phyloP scores from a whole-genome alignment of 192 early-diverging fungal genomes.

The Coemansia sp. region DNA sequence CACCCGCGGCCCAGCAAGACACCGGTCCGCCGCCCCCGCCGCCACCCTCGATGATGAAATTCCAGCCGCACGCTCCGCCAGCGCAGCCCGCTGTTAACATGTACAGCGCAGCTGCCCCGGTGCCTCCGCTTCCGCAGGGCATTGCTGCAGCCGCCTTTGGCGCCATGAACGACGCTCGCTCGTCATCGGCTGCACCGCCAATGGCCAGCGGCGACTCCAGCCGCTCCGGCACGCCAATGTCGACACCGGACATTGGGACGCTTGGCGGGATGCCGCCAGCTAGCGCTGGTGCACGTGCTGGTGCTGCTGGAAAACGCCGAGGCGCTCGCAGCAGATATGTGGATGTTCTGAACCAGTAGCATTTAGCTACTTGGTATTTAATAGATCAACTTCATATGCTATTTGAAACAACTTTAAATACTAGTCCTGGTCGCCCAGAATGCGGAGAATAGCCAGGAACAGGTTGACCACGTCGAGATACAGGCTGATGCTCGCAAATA shows the following conservation, averaged over 20 bases:
- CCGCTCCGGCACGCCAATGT: constrained; percentile 31
- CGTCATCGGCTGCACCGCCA: constrained; percentile 6
- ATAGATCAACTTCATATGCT: neutral
- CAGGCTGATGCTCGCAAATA: constrained; percentile 60
- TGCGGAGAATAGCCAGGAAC: constrained; percentile 68
- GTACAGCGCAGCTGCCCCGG: neutral
- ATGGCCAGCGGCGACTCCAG: constrained; percentile 20
- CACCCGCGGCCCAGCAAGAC: constrained; percentile 25
- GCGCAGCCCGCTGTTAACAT: constrained; percentile 11
- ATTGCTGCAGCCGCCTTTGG: neutral
- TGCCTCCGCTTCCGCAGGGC: neutral
- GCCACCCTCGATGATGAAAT: constrained; percentile 39
- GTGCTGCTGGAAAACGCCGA: constrained; percentile 29
- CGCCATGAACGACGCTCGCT: neutral
- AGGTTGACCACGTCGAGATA: constrained; percentile 80
- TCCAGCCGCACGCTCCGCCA: constrained; percentile 20
- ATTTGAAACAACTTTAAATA: neutral
- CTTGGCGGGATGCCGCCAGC: constrained; percentile 10
- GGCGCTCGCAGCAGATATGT: constrained; percentile 54
- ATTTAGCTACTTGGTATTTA: neutral
- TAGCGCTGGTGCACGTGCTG: constrained; percentile 11
- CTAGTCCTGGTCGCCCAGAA: constrained; percentile 54
- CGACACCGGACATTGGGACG: constrained; percentile 4
- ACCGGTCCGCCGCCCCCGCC: constrained; percentile 37
- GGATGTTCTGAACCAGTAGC: constrained; percentile 46